These are phyloP conservation scores for Mycena amicta DNA, from an alignment of 768 basidiomycete species.

Conservation along the genomic window DNA sequence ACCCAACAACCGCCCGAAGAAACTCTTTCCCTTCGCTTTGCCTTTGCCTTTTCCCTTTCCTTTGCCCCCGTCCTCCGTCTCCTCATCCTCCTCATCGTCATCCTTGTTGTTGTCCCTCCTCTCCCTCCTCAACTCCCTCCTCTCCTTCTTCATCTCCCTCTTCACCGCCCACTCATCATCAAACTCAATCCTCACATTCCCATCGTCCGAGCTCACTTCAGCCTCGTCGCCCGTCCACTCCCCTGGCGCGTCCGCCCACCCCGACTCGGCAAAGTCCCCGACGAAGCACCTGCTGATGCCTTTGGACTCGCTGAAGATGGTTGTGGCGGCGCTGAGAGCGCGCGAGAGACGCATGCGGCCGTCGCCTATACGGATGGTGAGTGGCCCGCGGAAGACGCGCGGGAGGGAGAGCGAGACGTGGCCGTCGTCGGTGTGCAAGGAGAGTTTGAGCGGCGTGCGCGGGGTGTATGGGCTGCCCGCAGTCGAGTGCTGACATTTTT, in stretches of 20 bases:
- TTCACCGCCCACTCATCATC: conserved; percentile 32
- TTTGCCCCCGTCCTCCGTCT: background rate
- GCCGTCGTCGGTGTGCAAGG: conserved; percentile 32
- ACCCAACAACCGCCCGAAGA: conserved; percentile 6
- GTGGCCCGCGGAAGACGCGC: conserved; percentile 42
- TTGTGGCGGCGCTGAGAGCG: conserved; percentile 30
- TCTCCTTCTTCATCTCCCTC: background rate
- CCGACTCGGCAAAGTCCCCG: conserved; percentile 37
- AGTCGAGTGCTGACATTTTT: background rate
- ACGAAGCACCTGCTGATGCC: conserved; percentile 40
- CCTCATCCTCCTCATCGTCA: too few relatives aligned
- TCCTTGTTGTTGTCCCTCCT: too few relatives aligned
- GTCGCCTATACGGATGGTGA: conserved; percentile 36
- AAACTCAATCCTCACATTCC: conserved; percentile 39
- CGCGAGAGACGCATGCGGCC: conserved; percentile 39
- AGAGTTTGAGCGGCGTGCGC: conserved; percentile 30
- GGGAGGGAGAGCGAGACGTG: conserved; percentile 39
- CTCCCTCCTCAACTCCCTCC: background rate
- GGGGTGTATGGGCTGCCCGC: conserved; percentile 1
- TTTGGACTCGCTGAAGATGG: conserved; percentile 36
- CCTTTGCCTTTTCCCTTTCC: conserved; percentile 2
- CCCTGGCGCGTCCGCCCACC: conserved; percentile 21
- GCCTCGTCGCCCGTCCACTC: conserved; percentile 45
- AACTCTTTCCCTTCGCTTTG: conserved; percentile 4
- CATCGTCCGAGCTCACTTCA: conserved; percentile 37